Percentiles rank a stretch among this genome's conserved stretches.
Evolutionary conservation across 768 basidiomycete genomes (phyloP).

Genomic region (Auriscalpium microsporum): DNA sequence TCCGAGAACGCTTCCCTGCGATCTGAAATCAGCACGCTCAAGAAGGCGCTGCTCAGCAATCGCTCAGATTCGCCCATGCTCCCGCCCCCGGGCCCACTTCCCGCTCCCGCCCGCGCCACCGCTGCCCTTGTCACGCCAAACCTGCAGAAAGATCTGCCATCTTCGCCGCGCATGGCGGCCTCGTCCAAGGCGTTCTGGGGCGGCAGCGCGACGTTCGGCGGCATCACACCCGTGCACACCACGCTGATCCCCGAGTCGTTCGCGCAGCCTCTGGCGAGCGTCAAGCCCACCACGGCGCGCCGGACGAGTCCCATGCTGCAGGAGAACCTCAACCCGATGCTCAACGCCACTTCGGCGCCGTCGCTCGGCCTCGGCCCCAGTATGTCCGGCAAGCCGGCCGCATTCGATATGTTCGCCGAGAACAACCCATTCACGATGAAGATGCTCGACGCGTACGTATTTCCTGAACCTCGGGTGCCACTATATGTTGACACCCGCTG

Average conservation of each 20-base stretch:
- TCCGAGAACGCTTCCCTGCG: slow-evolving; percentile 79
- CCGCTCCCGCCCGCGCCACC: slow-evolving; percentile 17
- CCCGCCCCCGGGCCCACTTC: slow-evolving; percentile 38
- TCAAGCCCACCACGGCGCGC: slow-evolving; percentile 14
- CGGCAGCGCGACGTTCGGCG: slow-evolving; percentile 51
- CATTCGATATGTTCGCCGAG: slow-evolving; percentile 76
- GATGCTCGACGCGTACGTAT: slow-evolving; percentile 66
- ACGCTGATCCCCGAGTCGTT: slow-evolving; percentile 65
- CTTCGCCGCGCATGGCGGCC: slow-evolving; percentile 43
- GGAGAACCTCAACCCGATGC: slow-evolving; percentile 73
- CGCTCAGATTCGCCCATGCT: slow-evolving; percentile 29
- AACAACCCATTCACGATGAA: slow-evolving; percentile 82
- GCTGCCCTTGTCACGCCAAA: slow-evolving; percentile 48
- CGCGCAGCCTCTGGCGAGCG: slow-evolving; percentile 10
- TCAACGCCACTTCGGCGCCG: slow-evolving; percentile 39
- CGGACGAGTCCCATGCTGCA: slow-evolving; percentile 34
- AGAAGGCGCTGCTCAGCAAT: slow-evolving; percentile 64
- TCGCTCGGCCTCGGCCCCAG: slow-evolving; percentile 22
- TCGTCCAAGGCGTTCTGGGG: slow-evolving; percentile 69
- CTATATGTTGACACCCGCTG: slow-evolving; percentile 7
- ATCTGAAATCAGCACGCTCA: slow-evolving; percentile 66
- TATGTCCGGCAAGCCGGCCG: slow-evolving; percentile 27
- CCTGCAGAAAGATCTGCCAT: slow-evolving; percentile 69
- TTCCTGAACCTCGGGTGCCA: slow-evolving; percentile 2
- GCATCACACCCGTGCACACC: slow-evolving; percentile 78